These are phyloP conservation scores for Lentinula detonsa DNA, from an alignment of 768 basidiomycete genomes.

Conservation along the genomic window DNA sequence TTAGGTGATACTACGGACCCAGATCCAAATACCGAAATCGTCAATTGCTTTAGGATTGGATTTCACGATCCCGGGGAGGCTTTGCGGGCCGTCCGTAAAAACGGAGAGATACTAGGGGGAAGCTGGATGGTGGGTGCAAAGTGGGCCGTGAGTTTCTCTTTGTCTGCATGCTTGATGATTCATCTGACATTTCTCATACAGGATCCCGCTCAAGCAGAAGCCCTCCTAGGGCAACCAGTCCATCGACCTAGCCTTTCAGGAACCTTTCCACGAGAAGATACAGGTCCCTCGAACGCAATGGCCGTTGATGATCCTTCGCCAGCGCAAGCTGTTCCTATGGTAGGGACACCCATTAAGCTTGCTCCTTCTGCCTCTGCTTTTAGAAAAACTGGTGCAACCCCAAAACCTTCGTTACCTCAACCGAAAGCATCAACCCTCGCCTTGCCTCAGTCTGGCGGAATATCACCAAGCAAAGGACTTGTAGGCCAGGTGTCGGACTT, in stretches of 20 bases:
- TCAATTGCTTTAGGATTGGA: conserved; percentile 80
- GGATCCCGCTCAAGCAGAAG: conserved; percentile 60
- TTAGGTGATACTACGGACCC: conserved; percentile 68
- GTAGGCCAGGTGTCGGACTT: conserved; percentile 74
- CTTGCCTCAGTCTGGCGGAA: conserved; percentile 16
- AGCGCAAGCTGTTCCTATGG: conserved; percentile 29
- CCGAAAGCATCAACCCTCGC: conserved; percentile 8
- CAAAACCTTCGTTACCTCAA: conserved; percentile 19
- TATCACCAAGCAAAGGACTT: conserved; percentile 48
- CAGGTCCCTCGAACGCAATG: conserved; percentile 34
- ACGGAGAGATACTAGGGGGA: conserved; percentile 71
- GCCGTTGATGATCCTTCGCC: conserved; percentile 33
- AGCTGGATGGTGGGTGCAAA: conserved; percentile 84
- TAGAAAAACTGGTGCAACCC: conserved; percentile 29
- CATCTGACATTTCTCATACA: conserved; percentile 15
- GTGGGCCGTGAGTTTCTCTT: conserved; percentile 60
- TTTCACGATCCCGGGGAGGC: conserved; percentile 70
- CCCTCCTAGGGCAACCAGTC: conserved; percentile 27
- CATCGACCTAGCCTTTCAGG: conserved; percentile 14
- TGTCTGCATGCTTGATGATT: neutral
- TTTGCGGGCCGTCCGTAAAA: conserved; percentile 72
- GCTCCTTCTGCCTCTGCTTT: conserved; percentile 73
- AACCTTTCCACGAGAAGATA: conserved; percentile 19
- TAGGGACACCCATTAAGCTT: conserved; percentile 68
- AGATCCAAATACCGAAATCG: conserved; percentile 59